Base-by-base conservation (phyloP, 1,139 yeast genomes). In the Debaryomyces fabryi region DNA sequence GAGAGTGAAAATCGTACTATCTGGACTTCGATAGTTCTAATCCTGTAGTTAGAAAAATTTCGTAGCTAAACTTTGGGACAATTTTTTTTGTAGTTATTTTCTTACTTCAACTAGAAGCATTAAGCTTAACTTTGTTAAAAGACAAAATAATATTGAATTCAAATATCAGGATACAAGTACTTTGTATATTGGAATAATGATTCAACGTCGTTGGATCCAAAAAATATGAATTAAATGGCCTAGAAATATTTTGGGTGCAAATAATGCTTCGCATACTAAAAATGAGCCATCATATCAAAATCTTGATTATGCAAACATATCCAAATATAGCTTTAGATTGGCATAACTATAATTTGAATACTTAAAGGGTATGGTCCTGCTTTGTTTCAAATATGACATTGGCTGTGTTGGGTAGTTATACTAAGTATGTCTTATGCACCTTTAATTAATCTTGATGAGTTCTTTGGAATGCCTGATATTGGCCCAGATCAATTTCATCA, bases 211-310 rank as follows among this genome's bases (percentile, higher is more conserved):
- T 27, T 12, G 1, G 1, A 8, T 5, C 13, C 10, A 27, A 27
- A 10, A 12, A 8, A 15, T 15, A 9, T 15, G 1, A 32, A 6
- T n/a, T 8, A 16, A 32, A 32, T 32, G 8, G 8, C 8, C 3
- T 21, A 21, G 35, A 9, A 32, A 15, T 15, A 15, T 32, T 32
- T 35, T 35, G 38, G 38, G 38, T 35, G 38, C 38, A 35, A 35
- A 35, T 35, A 20, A 20, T 35, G 18, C 13, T 35, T 35, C 38
- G 38, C 38, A 35, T 35, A 35, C 25, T 35, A 20, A 35, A 35
- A 35, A 35, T 35, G 23, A 21, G 12, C 25, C 25, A 35, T 10
- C 38, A 35, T 35, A 35, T 7, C 38, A 35, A n/a, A 35, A 35
- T 35, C 38, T 35, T 35, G 13, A 35, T 20, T 20, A 35, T 35